Evolutionary conservation across 2,329 filamentous ascomycete genomes (phyloP), one percentile per base, ranked within the genome.

Genomic region (Pseudogymnoascus sp.): DNA sequence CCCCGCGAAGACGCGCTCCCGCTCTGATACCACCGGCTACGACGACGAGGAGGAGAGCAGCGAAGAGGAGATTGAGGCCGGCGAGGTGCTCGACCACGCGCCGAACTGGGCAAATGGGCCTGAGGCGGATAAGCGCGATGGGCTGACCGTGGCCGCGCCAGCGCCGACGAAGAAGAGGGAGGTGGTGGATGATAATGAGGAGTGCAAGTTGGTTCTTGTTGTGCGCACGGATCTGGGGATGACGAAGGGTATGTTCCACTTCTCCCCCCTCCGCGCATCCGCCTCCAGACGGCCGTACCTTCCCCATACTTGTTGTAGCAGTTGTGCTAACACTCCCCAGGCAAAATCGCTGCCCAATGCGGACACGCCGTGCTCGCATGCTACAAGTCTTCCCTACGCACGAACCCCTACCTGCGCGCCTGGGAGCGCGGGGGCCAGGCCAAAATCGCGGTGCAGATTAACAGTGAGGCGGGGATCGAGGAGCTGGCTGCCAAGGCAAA

Each of bases 261-360:
- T 34, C 64, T 5, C 37, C 23, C 43, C 64, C 37, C 31, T 65
- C 62, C 37, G 62, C 37, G 43, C n/a, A 65, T 36, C 21, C 8
- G 40, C 37, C 31, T 25, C 16, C 12, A 12, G 62, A 21, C 59
- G 65, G 23, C 65, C 43, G 31, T 64, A 31, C 49, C 49, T 64
- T 61, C 40, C 46, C 46, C 12, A n/a, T 49, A 49, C 59, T 66
- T 40, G 53, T 65, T 36, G 6, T 28, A 23, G 36, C 7, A 5
- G 61, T 7, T 34, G 62, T 12, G n/a, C 18, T 63, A 23, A 59
- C 56, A 63, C 23, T 31, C 28, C 23, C 3, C 67, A 96, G 93
- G 93, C 71, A 99, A 99, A 82, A 97, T 97, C 71, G 95, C 91
- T 63, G 95, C 95, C 6, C 95, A 97, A 77, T 93, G 90, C 77